Conservation (phyloP, 768 basidiomycete species). For the Trametes meyenii region DNA sequence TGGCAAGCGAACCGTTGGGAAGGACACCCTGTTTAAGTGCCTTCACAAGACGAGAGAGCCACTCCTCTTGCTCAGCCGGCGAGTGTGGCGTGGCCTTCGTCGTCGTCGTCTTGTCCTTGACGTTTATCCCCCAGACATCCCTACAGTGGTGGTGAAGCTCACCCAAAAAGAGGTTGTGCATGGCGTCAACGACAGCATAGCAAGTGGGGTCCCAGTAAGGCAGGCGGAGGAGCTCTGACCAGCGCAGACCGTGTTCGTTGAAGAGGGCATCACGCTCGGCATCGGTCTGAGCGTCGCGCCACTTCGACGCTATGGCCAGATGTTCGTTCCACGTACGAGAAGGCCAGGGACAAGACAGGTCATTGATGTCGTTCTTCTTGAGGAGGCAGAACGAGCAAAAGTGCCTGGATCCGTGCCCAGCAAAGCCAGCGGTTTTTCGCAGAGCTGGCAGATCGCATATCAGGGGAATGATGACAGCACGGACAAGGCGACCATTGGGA, state of each 20-base stretch:
- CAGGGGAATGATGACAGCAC: conserved; percentile 38
- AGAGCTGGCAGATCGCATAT: conserved; percentile 42
- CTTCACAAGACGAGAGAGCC: background rate
- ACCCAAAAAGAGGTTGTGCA: too few species aligned
- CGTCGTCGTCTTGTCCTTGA: background rate
- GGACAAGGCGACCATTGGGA: conserved; percentile 24
- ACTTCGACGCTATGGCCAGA: conserved; percentile 16
- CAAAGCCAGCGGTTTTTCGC: conserved; percentile 35
- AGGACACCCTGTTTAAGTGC: background rate
- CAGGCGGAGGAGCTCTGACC: too few species aligned
- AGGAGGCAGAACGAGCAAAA: conserved; percentile 36
- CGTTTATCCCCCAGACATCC: background rate
- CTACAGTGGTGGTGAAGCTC: background rate
- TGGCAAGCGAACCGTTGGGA: background rate
- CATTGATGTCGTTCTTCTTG: conserved; percentile 29
- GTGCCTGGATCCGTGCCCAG: conserved; percentile 20
- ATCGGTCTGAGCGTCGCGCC: too few species aligned
- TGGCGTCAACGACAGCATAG: too few species aligned
- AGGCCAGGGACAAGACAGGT: conserved; percentile 36
- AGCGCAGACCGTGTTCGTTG: too few species aligned
- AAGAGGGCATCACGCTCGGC: too few species aligned
- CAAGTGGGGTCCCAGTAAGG: too few species aligned
- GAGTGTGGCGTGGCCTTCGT: too few species aligned
- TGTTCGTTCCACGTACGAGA: conserved; percentile 22
- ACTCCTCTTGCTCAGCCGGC: too few species aligned